Base-by-base conservation (phyloP, 306 rosid species). In the Lathyrus sativus region DNA sequence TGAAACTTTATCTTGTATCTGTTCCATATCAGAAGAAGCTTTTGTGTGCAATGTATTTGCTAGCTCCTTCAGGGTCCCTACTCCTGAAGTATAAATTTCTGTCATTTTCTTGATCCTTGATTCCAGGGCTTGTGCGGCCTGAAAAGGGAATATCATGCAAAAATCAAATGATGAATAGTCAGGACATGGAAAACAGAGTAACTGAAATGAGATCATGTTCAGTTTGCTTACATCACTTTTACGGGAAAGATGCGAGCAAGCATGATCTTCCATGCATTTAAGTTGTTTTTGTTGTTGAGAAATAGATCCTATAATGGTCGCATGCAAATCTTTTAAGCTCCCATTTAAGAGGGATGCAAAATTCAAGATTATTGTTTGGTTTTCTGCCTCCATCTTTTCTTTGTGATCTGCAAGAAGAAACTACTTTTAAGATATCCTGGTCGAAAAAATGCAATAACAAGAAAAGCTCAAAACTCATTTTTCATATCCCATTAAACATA, bases 211-310 rank as follows among this genome's bases (percentile, higher is more conserved):
- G 13, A 26, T 35, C 14, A 11, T 56, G 15, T 62, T 78, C 38
- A 11, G 17, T 68, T 78, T 67, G 56, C 96, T 85, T 90, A 89
- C 98, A 75, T 90, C 90, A 75, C 72, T 83, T 90, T 86, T 92
- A 37, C 77, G 85, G 4, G 89, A 77, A 70, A 92, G 83, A 77
- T 85, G 55, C 18, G 91, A 71, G 71, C 50, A 53, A 68, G 64
- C 81, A 68, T 82, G 83, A 65, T 90, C 95, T 86, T 93, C 97
- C 89, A 93, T 82, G 83, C 74, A 77, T 76, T 81, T 80, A 62
- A 90, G 76, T 67, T 84, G 96, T 60, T 85, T 79, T 74, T 87
- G 84, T 65, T 90, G 98, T 78, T 88, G 95, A 71, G 86, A 81
- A 76, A 88, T 79, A 26, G 96, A 90, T 49, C 88, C 96, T 15